Percentiles rank a stretch among this genome's conserved stretches.
These are phyloP conservation scores for Phyllosticta capitalensis DNA, from an alignment of 2,329 filamentous ascomycete genomes.

Conservation along the genomic window DNA sequence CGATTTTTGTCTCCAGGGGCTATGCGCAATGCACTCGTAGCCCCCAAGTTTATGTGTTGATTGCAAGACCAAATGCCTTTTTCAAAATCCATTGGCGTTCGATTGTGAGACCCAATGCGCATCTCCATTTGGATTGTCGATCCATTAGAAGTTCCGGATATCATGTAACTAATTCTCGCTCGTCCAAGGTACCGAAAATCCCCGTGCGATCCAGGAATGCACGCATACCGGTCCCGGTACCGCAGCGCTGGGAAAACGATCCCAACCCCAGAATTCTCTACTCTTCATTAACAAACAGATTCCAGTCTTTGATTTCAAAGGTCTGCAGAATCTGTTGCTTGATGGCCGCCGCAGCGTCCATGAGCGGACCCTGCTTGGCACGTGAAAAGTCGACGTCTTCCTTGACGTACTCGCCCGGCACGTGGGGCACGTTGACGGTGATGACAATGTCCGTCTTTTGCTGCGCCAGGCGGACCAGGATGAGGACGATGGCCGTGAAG, in stretches of 20 bases:
- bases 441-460: slow-evolving; percentile 74
- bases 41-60: no score
- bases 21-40: no score
- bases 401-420: slow-evolving; percentile 62
- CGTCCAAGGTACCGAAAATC: background rate
- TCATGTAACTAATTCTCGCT: background rate
- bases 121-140: background rate
- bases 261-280: background rate
- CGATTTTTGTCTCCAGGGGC: no score
- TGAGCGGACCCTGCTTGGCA: slow-evolving; percentile 56
- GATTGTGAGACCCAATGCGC: background rate
- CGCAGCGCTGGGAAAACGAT: background rate
- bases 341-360: slow-evolving; percentile 51
- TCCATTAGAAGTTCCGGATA: background rate
- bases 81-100: no score
- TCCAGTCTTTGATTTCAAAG: slow-evolving; percentile 74
- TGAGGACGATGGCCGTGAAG: slow-evolving; percentile 67
- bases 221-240: background rate
- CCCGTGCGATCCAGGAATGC: background rate
- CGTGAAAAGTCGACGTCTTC: slow-evolving; percentile 60
- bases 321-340: slow-evolving; percentile 64
- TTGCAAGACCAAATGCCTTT: no score
- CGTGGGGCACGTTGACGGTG: slow-evolving; percentile 80
- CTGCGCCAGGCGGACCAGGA: slow-evolving; percentile 62
- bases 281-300: slow-evolving; percentile 48